Evolutionary conservation across 306 rosid genomes (phyloP).

Genomic region (Malus orientalis): DNA sequence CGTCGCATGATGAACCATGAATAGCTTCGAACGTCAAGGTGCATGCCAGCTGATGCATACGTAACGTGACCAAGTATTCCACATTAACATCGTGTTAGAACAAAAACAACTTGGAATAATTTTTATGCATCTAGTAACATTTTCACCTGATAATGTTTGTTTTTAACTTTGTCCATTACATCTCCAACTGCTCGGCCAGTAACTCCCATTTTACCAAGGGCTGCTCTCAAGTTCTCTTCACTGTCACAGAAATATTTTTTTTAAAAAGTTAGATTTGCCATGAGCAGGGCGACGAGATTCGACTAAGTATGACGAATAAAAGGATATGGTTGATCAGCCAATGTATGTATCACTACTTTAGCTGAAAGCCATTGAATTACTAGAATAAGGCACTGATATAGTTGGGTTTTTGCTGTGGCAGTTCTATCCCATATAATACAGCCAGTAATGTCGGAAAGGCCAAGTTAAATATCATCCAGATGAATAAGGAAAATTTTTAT

Average conservation of each 20-base stretch:
- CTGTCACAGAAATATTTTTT: constrained; percentile 27
- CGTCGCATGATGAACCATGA: constrained; percentile 60
- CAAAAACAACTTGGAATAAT: constrained; percentile 11
- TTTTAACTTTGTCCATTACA: constrained; percentile 75
- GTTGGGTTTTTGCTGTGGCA: neutral
- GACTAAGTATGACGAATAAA: neutral
- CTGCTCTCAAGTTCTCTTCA: constrained; percentile 90
- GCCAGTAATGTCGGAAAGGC: neutral
- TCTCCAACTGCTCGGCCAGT: constrained; percentile 62
- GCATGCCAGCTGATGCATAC: constrained; percentile 72
- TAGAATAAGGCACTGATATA: neutral
- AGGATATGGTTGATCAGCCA: neutral
- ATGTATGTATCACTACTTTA: neutral
- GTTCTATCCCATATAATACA: neutral
- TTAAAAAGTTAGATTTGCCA: neutral
- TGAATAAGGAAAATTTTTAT: neutral
- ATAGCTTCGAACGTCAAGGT: constrained; percentile 89
- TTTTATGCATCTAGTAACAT: constrained; percentile 7
- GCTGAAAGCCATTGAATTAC: neutral
- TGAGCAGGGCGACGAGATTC: neutral
- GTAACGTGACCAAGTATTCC: constrained; percentile 22
- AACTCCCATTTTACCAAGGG: constrained; percentile 77
- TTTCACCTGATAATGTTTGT: constrained; percentile 78
- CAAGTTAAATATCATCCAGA: neutral
- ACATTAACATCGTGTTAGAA: constrained; percentile 6